Percentiles rank a stretch among this genome's conserved stretches.
phyloP scores from a whole-genome alignment of 495 filamentous ascomycete genomes.

The Venustampulla echinocandica region DNA sequence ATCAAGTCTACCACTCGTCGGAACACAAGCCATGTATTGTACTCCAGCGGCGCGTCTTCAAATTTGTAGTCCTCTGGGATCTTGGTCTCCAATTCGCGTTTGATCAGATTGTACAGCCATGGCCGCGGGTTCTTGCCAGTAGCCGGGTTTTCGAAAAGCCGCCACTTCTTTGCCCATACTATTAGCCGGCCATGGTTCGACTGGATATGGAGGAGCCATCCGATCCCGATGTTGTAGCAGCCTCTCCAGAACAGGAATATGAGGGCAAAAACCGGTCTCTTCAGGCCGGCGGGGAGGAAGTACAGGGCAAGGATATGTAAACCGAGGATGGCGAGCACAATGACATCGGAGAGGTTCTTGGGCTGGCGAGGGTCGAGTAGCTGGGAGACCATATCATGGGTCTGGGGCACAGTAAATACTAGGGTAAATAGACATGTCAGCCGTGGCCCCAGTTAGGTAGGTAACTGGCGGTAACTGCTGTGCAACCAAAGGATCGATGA shows the following conservation, averaged over 20 bases:
- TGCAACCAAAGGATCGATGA: no score
- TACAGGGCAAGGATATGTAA: slow-evolving; percentile 64
- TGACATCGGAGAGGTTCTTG: slow-evolving; percentile 80
- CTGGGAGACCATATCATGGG: slow-evolving; percentile 98
- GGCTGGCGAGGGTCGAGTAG: slow-evolving; percentile 89
- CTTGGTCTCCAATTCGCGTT: slow-evolving; percentile 85
- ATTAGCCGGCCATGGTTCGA: slow-evolving; percentile 81
- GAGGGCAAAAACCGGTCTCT: slow-evolving; percentile 65
- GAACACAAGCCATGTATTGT: slow-evolving; percentile 98
- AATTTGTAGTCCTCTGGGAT: slow-evolving; percentile 92
- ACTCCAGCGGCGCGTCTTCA: slow-evolving; percentile 86
- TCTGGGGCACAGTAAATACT: slow-evolving; percentile 95
- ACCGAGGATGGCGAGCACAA: slow-evolving; percentile 74
- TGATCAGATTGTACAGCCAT: slow-evolving; percentile 69
- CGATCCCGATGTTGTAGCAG: slow-evolving; percentile 89
- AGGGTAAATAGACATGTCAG: slow-evolving; percentile 14
- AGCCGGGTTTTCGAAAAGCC: slow-evolving; percentile 76
- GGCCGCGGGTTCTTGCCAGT: slow-evolving; percentile 75
- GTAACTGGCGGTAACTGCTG: no score
- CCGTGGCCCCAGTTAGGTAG: no score
- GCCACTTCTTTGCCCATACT: slow-evolving; percentile 75
- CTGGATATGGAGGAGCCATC: slow-evolving; percentile 79
- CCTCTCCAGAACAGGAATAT: slow-evolving; percentile 88
- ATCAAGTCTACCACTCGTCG: slow-evolving; percentile 90
- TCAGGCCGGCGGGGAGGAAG: slow-evolving; percentile 54